Evolutionary conservation across 2,329 filamentous ascomycete genomes (phyloP).

Genomic region (Ascochyta pisi): DNA sequence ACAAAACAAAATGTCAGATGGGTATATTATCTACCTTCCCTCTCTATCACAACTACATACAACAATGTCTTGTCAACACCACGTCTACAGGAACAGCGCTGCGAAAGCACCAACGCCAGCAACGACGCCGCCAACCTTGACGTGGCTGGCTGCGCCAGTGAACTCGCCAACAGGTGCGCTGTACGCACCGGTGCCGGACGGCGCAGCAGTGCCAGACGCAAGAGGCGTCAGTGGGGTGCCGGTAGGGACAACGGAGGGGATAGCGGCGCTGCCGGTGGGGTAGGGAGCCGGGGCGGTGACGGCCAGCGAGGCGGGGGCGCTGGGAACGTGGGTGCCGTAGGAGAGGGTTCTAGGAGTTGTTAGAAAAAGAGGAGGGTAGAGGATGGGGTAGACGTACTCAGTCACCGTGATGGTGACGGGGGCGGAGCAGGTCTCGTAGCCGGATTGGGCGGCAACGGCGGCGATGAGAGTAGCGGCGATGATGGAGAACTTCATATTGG

Average conservation of each 20-base stretch:
- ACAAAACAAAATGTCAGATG: background rate
- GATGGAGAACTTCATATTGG: slow-evolving; percentile 44
- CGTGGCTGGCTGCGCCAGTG: slow-evolving; percentile 41
- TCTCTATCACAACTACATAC: background rate
- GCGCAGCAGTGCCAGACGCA: slow-evolving; percentile 25
- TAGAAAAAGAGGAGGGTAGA: background rate
- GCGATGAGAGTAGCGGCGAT: slow-evolving; percentile 35
- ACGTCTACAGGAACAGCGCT: slow-evolving; percentile 45
- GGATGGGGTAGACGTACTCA: slow-evolving; percentile 23
- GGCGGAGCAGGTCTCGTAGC: slow-evolving; percentile 32
- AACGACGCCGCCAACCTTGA: slow-evolving; percentile 41
- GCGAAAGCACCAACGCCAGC: slow-evolving; percentile 46
- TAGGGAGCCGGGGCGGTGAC: slow-evolving; percentile 35
- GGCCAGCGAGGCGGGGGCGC: slow-evolving; percentile 26
- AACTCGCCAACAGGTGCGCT: slow-evolving; percentile 34
- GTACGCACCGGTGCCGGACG: slow-evolving; percentile 33
- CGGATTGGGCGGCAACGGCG: slow-evolving; percentile 30
- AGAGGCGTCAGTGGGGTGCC: slow-evolving; percentile 19
- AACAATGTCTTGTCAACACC: background rate
- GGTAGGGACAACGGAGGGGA: slow-evolving; percentile 23
- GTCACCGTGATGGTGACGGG: slow-evolving; percentile 40
- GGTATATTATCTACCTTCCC: slow-evolving; percentile 3
- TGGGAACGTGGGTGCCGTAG: slow-evolving; percentile 30
- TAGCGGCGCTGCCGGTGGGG: slow-evolving; percentile 28
- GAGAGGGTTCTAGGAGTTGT: slow-evolving; percentile 20